phyloP scores from a whole-genome alignment of 2,329 filamentous ascomycete species.

The Orbilia ellipsospora region DNA sequence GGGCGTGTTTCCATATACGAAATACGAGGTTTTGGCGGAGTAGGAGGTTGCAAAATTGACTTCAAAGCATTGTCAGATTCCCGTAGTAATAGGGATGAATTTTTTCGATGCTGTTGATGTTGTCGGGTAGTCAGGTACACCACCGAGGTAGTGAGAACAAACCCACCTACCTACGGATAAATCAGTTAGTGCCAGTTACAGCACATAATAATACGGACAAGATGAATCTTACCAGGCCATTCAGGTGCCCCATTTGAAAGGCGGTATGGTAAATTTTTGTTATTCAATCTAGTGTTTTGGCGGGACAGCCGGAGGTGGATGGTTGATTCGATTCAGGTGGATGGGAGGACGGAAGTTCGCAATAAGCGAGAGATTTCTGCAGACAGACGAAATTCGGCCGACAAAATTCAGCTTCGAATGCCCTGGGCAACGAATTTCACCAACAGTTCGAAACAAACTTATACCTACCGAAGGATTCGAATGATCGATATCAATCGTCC shows the following conservation, averaged over 20 bases:
- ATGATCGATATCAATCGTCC: too few species aligned
- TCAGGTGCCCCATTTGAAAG: constrained; percentile 47
- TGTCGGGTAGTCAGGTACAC: constrained; percentile 78
- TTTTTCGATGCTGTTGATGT: constrained; percentile 66
- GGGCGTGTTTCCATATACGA: constrained; percentile 65
- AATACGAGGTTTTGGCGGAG: constrained; percentile 66
- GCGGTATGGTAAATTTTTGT: not conserved
- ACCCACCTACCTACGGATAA: constrained; percentile 71
- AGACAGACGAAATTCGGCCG: too few species aligned
- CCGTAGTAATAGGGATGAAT: constrained; percentile 64
- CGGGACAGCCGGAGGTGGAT: not conserved
- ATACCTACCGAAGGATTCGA: too few species aligned
- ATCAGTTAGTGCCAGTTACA: constrained; percentile 31
- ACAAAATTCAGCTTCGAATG: too few species aligned
- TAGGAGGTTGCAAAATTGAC: constrained; percentile 66
- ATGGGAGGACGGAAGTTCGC: too few species aligned
- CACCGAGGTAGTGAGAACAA: constrained; percentile 78
- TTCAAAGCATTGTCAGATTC: constrained; percentile 70
- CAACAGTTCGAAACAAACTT: too few species aligned
- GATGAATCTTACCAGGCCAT: constrained; percentile 34
- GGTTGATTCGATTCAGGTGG: too few species aligned
- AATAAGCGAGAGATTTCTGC: too few species aligned
- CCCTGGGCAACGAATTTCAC: too few species aligned
- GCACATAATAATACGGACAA: not conserved
- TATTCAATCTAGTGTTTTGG: not conserved